Conservation (phyloP, 2,329 filamentous ascomycete genomes). For the Periconia sp. region DNA sequence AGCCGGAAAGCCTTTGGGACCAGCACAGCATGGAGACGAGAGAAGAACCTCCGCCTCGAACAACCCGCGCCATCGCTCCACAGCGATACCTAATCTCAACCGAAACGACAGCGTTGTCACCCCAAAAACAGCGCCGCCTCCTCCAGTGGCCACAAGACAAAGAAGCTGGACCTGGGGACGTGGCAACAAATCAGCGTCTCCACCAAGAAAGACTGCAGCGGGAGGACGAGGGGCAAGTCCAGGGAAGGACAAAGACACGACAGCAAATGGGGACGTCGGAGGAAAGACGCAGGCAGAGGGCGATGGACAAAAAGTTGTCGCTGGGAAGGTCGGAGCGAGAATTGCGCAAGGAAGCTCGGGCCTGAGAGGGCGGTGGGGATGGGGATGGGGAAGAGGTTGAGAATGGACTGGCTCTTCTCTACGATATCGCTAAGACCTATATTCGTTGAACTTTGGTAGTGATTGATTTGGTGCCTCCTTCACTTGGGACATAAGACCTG, state of each 20-base stretch:
- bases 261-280: not conserved
- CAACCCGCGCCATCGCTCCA: not conserved
- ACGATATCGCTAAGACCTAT: too few relatives aligned
- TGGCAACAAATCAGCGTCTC: not conserved
- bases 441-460: too few relatives aligned
- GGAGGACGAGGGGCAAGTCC: constrained; percentile 1
- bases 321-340: not conserved
- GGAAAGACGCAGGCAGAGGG: too few relatives aligned
- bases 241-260: not conserved
- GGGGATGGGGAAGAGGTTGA: constrained; percentile 1
- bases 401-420: too few relatives aligned
- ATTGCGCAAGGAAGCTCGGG: not conserved
- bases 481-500: too few relatives aligned
- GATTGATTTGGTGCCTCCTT: too few relatives aligned
- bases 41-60: not conserved
- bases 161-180: constrained; percentile 3
- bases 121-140: not conserved
- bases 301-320: not conserved
- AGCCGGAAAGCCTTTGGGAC: not conserved
- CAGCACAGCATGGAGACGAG: not conserved
- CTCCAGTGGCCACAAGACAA: not conserved
- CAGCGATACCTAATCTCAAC: not conserved
- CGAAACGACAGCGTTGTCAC: constrained; percentile 1
- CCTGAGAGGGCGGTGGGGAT: not conserved
- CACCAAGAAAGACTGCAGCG: not conserved